Percentiles rank a stretch among this genome's conserved stretches.
Conservation (phyloP, 441 rosid genomes). For the Biscutella auriculata region DNA sequence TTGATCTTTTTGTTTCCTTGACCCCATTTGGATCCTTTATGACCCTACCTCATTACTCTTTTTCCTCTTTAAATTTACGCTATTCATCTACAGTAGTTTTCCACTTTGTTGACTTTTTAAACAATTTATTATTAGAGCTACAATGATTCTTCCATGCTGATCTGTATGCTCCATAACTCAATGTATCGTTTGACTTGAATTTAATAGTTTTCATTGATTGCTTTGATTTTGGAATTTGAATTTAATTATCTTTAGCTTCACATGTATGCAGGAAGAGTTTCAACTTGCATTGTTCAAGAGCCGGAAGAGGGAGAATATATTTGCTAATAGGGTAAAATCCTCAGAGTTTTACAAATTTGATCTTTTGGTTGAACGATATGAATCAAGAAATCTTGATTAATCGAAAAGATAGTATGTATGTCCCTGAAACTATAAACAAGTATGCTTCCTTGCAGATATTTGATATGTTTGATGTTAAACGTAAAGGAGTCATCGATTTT, state of each 20-base stretch:
- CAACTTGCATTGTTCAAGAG: slow-evolving; percentile 83
- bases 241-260: not conserved
- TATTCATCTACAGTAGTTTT: not conserved
- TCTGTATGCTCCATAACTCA: slow-evolving; percentile 12
- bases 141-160: slow-evolving; percentile 8
- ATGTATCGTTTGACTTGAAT: slow-evolving; percentile 13
- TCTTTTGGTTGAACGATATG: not conserved
- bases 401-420: not conserved
- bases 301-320: slow-evolving; percentile 79
- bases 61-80: slow-evolving; percentile 11
- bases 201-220: not conserved
- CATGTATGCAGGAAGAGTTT: slow-evolving; percentile 78
- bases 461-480: slow-evolving; percentile 82
- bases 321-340: slow-evolving; percentile 68
- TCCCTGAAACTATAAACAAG: not conserved
- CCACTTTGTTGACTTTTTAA: slow-evolving; percentile 12
- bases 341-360: not conserved
- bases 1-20: not conserved
- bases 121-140: slow-evolving; percentile 5
- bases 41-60: not conserved
- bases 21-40: slow-evolving; percentile 11
- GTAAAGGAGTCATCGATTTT: slow-evolving; percentile 80
- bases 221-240: slow-evolving; percentile 16
- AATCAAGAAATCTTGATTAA: not conserved
- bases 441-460: slow-evolving; percentile 45